Conservation (phyloP, 805 yeast species). For the Ogataea ganodermae region DNA sequence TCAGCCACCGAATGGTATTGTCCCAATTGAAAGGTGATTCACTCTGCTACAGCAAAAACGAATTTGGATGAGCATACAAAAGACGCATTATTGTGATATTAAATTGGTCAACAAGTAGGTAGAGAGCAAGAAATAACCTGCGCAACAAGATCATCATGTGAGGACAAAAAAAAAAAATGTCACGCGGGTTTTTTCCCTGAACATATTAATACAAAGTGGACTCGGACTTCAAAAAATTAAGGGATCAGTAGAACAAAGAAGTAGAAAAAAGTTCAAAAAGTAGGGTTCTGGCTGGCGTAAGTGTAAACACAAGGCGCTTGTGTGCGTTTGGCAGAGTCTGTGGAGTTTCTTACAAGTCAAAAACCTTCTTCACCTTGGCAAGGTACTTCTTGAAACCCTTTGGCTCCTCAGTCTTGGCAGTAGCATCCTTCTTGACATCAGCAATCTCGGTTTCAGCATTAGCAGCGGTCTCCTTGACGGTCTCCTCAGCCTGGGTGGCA, state of each 20-base stretch:
- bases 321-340: not conserved
- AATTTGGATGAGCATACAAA: not conserved
- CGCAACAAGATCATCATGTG: not conserved
- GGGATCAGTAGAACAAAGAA: not conserved
- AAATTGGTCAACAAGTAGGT: slow-evolving; percentile 1
- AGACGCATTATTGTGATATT: slow-evolving; percentile 1
- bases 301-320: not conserved
- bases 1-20: not conserved
- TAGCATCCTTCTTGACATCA: slow-evolving; percentile 14
- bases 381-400: slow-evolving; percentile 32
- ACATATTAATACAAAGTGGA: slow-evolving; percentile 6
- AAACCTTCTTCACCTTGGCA: slow-evolving; percentile 32
- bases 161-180: not conserved
- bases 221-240: slow-evolving; percentile 5
- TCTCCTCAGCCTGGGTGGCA: slow-evolving; percentile 10
- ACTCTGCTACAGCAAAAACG: too few relatives aligned
- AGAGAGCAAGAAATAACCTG: not conserved
- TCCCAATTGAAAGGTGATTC: not conserved
- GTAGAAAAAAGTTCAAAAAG: not conserved
- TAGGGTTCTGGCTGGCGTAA: slow-evolving; percentile 1
- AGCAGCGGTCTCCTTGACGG: slow-evolving; percentile 12
- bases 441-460: slow-evolving; percentile 14
- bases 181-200: not conserved
- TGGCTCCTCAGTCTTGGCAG: slow-evolving; percentile 25
- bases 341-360: slow-evolving; percentile 12